These are phyloP conservation scores for Suhomyces pyralidae DNA, from an alignment of 805 yeast genomes.

Conservation along the genomic window DNA sequence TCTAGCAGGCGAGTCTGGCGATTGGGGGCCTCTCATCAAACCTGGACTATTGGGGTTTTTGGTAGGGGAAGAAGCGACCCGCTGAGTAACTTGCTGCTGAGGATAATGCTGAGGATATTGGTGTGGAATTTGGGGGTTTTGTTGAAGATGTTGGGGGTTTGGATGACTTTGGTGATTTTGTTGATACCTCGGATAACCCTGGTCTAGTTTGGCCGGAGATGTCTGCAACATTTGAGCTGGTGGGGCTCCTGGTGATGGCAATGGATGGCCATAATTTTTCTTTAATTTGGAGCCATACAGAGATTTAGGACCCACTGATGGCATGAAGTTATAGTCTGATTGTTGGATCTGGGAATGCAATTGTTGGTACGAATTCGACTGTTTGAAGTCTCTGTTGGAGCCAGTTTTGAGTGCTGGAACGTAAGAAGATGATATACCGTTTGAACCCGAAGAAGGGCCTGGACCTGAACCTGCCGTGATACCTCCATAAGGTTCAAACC, in stretches of 20 bases:
- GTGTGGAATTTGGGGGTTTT: constrained; percentile 3
- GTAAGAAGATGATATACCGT: constrained; percentile 3
- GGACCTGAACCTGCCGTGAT: constrained; percentile 1
- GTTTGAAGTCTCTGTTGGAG: constrained; percentile 34
- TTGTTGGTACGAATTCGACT: constrained; percentile 37
- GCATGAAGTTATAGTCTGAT: constrained; percentile 31
- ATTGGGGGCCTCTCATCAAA: background rate
- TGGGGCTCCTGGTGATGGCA: background rate
- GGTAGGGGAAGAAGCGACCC: background rate
- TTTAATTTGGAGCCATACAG: constrained; percentile 33
- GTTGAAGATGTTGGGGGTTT: constrained; percentile 5
- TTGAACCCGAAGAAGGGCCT: background rate
- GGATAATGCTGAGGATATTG: constrained; percentile 6
- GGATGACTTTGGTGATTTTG: background rate
- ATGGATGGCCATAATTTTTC: constrained; percentile 10
- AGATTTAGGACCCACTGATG: constrained; percentile 28
- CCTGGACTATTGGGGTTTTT: background rate
- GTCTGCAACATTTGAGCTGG: background rate
- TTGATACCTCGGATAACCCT: background rate
- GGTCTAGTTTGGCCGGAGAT: constrained; percentile 1
- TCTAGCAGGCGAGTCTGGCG: constrained; percentile 1
- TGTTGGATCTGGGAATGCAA: constrained; percentile 39
- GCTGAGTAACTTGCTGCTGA: background rate
- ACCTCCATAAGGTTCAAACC: constrained; percentile 23
- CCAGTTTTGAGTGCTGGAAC: constrained; percentile 33